phyloP scores from a whole-genome alignment of 305 asterid genomes.

The Ilex paraguariensis region DNA sequence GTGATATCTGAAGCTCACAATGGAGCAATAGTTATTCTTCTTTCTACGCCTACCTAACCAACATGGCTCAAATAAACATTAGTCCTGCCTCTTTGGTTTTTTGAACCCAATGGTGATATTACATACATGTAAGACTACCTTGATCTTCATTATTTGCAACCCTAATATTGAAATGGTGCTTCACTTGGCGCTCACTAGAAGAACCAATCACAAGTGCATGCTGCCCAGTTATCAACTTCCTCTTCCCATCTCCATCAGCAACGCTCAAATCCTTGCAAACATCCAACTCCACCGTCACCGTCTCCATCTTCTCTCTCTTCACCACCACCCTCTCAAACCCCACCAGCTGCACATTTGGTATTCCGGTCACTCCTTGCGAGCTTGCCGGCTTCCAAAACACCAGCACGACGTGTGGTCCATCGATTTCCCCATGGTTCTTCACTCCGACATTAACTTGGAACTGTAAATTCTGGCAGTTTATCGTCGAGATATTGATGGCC shows the following conservation, averaged over 20 bases:
- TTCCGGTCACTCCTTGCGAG: constrained; percentile 4
- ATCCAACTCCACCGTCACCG: constrained; percentile 4
- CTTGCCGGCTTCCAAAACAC: constrained; percentile 16
- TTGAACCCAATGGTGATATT: no score
- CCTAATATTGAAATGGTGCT: constrained; percentile 14
- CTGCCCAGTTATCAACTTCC: constrained; percentile 17
- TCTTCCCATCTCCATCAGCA: constrained; percentile 17
- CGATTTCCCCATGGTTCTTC: constrained; percentile 13
- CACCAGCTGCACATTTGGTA: constrained; percentile 18
- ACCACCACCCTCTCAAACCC: constrained; percentile 20
- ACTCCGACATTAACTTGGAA: constrained; percentile 10
- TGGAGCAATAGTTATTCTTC: no score
- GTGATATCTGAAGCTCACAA: no score
- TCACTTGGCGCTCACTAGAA: constrained; percentile 19
- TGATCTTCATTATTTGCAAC: constrained; percentile 1
- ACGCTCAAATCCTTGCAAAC: constrained; percentile 22
- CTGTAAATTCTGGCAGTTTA: constrained; percentile 9
- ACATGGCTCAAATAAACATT: no score
- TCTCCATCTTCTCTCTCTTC: constrained; percentile 1
- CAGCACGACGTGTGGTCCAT: constrained; percentile 13
- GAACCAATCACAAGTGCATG: constrained; percentile 20
- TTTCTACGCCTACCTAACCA: no score
- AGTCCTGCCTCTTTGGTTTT: no score
- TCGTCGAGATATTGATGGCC: constrained; percentile 7
- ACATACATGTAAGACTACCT: not conserved